Evolutionary conservation across 495 filamentous ascomycete genomes (phyloP).

Genomic region (Wilcoxina mikolae): DNA sequence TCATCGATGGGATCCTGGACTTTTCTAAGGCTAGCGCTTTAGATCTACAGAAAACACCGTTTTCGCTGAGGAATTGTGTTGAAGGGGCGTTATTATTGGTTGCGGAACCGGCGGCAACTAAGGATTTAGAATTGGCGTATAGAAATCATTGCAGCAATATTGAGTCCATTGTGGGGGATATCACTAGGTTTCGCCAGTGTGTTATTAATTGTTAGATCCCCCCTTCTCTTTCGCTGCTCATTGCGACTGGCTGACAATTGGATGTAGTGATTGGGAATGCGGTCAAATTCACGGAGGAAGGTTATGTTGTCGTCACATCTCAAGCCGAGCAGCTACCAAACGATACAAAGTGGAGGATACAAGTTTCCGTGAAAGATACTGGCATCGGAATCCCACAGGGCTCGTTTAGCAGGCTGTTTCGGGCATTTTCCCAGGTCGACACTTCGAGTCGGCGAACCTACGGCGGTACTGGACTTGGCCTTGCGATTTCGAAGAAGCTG

Average conservation of each 20-base stretch:
- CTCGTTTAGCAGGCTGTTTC: slow-evolving; percentile 21
- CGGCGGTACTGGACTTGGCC: slow-evolving; percentile 25
- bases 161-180: slow-evolving; percentile 48
- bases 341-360: slow-evolving; percentile 15
- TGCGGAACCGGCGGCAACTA: slow-evolving; percentile 50
- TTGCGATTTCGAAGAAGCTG: slow-evolving; percentile 28
- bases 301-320: slow-evolving; percentile 40
- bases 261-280: slow-evolving; percentile 64
- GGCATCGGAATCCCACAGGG: slow-evolving; percentile 27
- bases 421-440: slow-evolving; percentile 28
- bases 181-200: slow-evolving; percentile 52
- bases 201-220: slow-evolving; percentile 53
- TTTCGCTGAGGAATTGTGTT: slow-evolving; percentile 51
- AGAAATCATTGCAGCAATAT: slow-evolving; percentile 49
- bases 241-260: no score
- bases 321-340: slow-evolving; percentile 13
- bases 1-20: slow-evolving; percentile 60
- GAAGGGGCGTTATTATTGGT: slow-evolving; percentile 57
- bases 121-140: slow-evolving; percentile 55
- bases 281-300: slow-evolving; percentile 53
- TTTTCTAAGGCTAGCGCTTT: slow-evolving; percentile 58
- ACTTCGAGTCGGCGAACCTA: slow-evolving; percentile 27
- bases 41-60: slow-evolving; percentile 47
- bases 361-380: slow-evolving; percentile 26
- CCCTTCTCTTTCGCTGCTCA: no score